Evolutionary conservation across 164 flowering plant species (phyloP), one percentile per base, ranked within the genome.

Genomic region (Euptelea pleiosperma): DNA sequence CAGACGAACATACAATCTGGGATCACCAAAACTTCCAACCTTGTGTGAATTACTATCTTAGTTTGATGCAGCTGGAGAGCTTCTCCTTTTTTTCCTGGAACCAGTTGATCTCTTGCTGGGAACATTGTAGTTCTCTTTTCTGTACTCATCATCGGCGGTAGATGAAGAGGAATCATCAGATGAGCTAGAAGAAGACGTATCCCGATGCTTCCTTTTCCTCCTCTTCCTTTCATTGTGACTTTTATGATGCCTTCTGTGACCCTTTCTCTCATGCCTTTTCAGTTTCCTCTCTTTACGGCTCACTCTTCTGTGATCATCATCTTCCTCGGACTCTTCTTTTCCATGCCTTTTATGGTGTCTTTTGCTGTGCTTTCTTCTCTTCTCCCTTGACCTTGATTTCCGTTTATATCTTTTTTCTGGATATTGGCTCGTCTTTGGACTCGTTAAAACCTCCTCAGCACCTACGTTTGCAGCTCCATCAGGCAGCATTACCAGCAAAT

Each of bases 171-270:
- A 42, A 14, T 52, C 58, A 42, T 62, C 65, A 21, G 43, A 53
- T n/a, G 64, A 61, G 18, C 64, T 41, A 51, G 65, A 53, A 28
- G 65, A 44, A 29, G 57, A 52, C 6, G 41, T 33, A 11, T 53
- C 52, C 18, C 52, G 11, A 53, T 62, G 44, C 43, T 62, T 62
- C 44, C 58, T 62, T 34, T 53, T 62, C 35, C 41, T 62, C 35
- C 41, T 43, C 52, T 51, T 61, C 29, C 64, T 39, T 42, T 52
- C 65, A 24, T 53, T 43, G 31, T n/a, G 58, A 34, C 10, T 44
- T 44, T 52, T 52, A 51, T n/a, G 58, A 43, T 42, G 48, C 63
- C 24, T 47, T 6, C 41, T 41, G 18, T 9, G 42, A 42, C 10
- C 33, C 65, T 22, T 61, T 25, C 21, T 61, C 41, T 30, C 43